phyloP scores from a whole-genome alignment of 495 filamentous ascomycete species.

The Podospora pseudopauciseta region DNA sequence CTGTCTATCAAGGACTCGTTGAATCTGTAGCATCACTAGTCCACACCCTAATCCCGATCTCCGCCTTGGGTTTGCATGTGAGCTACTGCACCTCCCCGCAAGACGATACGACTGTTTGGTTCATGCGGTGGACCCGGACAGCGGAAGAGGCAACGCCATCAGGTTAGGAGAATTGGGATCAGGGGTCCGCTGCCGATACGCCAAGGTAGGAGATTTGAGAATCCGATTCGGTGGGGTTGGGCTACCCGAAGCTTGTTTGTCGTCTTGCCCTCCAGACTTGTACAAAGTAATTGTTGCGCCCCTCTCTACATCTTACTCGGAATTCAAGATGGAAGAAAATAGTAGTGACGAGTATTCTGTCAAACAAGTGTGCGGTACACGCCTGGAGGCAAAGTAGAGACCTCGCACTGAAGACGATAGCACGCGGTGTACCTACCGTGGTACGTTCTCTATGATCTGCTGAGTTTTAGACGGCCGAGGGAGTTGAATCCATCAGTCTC shows the following conservation, averaged over 20 bases:
- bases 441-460: too few relatives aligned
- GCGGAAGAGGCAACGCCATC: not conserved
- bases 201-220: not conserved
- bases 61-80: not conserved
- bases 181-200: not conserved
- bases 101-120: not conserved
- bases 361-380: too few relatives aligned
- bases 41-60: not conserved
- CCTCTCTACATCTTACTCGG: not conserved
- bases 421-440: too few relatives aligned
- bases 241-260: not conserved
- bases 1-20: too few relatives aligned
- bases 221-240: not conserved
- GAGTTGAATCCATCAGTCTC: too few relatives aligned
- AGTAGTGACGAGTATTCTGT: too few relatives aligned
- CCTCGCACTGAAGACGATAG: too few relatives aligned
- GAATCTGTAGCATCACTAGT: too few relatives aligned
- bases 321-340: not conserved
- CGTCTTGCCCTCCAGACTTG: too few relatives aligned
- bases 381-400: too few relatives aligned
- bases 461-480: too few relatives aligned
- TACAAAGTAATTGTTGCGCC: not conserved
- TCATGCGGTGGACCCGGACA: not conserved
- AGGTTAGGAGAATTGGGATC: not conserved
- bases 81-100: not conserved